phyloP scores from a whole-genome alignment of 306 rosid species.

The Fragaria ananassa region DNA sequence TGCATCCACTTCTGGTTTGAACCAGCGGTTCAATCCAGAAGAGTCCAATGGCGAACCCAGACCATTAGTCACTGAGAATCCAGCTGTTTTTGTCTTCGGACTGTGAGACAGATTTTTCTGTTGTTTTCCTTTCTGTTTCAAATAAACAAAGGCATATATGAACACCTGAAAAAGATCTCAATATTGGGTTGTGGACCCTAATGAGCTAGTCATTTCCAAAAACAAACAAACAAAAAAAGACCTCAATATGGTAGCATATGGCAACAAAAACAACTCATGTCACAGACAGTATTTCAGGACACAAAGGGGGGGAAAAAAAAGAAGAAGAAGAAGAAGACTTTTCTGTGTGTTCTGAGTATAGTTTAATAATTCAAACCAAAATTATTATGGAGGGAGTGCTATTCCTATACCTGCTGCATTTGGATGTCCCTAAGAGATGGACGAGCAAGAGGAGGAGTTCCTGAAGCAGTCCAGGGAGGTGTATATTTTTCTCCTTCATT shows the following conservation, averaged over 20 bases:
- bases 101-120: conserved; percentile 63
- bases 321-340: too few relatives aligned
- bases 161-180: not conserved
- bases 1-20: conserved; percentile 71
- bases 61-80: conserved; percentile 55
- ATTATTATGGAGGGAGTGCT: not conserved
- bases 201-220: too few relatives aligned
- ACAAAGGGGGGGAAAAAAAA: not conserved
- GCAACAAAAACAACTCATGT: not conserved
- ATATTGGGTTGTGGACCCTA: too few relatives aligned
- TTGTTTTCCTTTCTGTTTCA: conserved; percentile 55
- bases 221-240: not conserved
- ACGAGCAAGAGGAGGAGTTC: conserved; percentile 76
- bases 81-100: conserved; percentile 75
- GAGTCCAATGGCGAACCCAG: conserved; percentile 85
- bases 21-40: conserved; percentile 76
- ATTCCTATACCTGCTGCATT: conserved; percentile 72
- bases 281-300: not conserved
- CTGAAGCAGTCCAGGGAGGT: conserved; percentile 88
- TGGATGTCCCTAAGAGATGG: conserved; percentile 91
- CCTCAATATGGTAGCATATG: not conserved
- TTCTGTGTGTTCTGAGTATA: not conserved
- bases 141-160: conserved; percentile 12
- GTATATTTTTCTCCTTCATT: conserved; percentile 73
- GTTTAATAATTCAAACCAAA: not conserved